Evolutionary conservation across 2,329 filamentous ascomycete genomes (phyloP).

Genomic region (Alternaria solani): DNA sequence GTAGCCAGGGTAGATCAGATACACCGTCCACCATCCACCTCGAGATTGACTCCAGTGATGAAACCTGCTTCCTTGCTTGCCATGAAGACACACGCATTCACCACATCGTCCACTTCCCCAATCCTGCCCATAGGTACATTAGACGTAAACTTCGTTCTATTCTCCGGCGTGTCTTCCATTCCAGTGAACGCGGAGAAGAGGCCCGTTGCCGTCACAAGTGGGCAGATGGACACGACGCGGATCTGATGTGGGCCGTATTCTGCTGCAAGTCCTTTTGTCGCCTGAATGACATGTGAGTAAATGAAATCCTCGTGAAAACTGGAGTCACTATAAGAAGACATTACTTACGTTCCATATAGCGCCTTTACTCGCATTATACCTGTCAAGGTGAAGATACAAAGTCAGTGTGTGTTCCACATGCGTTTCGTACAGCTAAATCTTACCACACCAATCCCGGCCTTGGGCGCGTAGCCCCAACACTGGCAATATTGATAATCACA

Average conservation of each 20-base stretch:
- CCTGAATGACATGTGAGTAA: conserved; percentile 42
- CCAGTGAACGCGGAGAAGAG: conserved; percentile 67
- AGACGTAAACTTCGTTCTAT: conserved; percentile 60
- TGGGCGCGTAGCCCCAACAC: conserved; percentile 68
- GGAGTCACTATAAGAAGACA: not conserved
- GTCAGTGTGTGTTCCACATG: too few relatives aligned
- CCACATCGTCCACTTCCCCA: conserved; percentile 68
- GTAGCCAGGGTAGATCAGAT: conserved; percentile 29
- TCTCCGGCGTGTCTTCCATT: conserved; percentile 67
- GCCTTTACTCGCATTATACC: conserved; percentile 72
- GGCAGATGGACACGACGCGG: conserved; percentile 75
- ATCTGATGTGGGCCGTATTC: conserved; percentile 78
- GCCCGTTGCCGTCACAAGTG: conserved; percentile 71
- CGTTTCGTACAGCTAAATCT: too few relatives aligned
- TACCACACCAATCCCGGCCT: conserved; percentile 69
- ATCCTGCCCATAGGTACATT: conserved; percentile 68
- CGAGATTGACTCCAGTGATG: conserved; percentile 63
- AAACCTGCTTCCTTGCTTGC: conserved; percentile 67
- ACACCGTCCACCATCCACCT: conserved; percentile 52
- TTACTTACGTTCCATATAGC: conserved; percentile 65
- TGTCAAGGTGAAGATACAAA: too few relatives aligned
- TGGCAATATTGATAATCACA: conserved; percentile 71
- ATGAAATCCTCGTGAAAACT: not conserved
- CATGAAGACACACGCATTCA: conserved; percentile 65
- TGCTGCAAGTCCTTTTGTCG: conserved; percentile 72